phyloP scores from a whole-genome alignment of 805 yeast species.

The Lachancea dasiensis region DNA sequence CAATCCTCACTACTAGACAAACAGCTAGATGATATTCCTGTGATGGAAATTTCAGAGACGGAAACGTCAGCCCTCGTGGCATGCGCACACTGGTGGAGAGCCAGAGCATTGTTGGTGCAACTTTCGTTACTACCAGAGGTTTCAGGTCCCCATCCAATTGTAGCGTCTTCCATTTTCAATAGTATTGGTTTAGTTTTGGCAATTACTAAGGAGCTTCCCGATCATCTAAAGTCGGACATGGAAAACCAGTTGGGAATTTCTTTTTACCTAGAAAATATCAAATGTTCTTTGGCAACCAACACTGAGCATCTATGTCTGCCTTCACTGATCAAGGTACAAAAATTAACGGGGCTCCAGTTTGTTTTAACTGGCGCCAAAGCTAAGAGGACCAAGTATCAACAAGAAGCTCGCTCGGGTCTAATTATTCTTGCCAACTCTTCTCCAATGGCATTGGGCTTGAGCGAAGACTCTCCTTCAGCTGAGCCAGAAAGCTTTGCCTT shows the following conservation, averaged over 20 bases:
- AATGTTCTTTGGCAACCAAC: slow-evolving; percentile 54
- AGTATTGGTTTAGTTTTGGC: slow-evolving; percentile 27
- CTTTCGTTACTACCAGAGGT: slow-evolving; percentile 59
- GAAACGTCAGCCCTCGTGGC: slow-evolving; percentile 37
- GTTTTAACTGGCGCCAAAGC: slow-evolving; percentile 85
- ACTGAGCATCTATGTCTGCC: slow-evolving; percentile 58
- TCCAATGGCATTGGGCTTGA: neutral
- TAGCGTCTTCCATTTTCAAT: slow-evolving; percentile 31
- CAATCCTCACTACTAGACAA: slow-evolving; percentile 28
- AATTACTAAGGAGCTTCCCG: slow-evolving; percentile 21
- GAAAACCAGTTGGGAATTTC: slow-evolving; percentile 38
- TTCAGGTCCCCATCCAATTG: slow-evolving; percentile 40
- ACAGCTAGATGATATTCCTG: slow-evolving; percentile 14
- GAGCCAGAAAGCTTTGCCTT: slow-evolving; percentile 55
- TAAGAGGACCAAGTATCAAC: slow-evolving; percentile 78
- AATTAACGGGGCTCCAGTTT: slow-evolving; percentile 53
- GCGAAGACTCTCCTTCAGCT: slow-evolving; percentile 10
- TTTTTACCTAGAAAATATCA: slow-evolving; percentile 62
- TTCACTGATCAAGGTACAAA: slow-evolving; percentile 49
- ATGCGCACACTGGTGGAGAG: slow-evolving; percentile 67
- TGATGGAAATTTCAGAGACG: slow-evolving; percentile 20
- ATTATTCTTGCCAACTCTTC: slow-evolving; percentile 63
- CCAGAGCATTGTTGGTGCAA: slow-evolving; percentile 61
- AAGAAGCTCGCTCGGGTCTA: slow-evolving; percentile 61
- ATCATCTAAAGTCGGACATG: slow-evolving; percentile 27